Base-by-base conservation (phyloP, 2,329 filamentous ascomycete genomes). In the Emericellopsis atlantica region DNA sequence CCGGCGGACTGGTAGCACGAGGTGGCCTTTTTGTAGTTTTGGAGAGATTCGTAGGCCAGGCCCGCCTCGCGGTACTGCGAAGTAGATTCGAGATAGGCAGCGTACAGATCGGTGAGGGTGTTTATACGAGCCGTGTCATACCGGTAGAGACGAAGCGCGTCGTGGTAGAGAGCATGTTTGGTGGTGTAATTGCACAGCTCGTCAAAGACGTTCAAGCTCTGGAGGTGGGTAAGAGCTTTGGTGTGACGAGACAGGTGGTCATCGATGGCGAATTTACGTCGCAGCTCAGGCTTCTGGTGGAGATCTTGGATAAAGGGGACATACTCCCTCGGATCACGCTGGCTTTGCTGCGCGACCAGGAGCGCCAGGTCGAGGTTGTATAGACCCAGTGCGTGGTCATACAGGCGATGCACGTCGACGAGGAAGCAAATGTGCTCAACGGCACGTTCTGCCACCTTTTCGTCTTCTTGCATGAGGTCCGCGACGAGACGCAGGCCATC, bases 391-490 rank as follows among this genome's bases (percentile, higher is more conserved):
- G 92, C 85, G 45, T 89, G 81, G 46, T 95, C 86, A 53, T 95
- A 98, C 0, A 98, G 74, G 32, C 80, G 79, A 57, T 95, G 93
- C 36, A 93, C 83, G 59, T 98, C 92, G 1, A 89, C 86, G 34
- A 98, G 72, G 69, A 98, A 98, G 68, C 88, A 96, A 45, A 98
- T 95, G 54, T 98, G 92, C 56, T 95, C 88, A 18, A 95, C 82
- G 0, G 90, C 90, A 57, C 81, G 82, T 49, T 96, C 90, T 0
- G 87, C 86, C 48, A 89, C 70, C 40, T 79, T 73, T 34, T 77
- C 67, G 39, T 83, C 76, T 48, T 81, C 73, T 42, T 74, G 70
- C 67, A 79, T 74, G 31, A 98, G 65, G 41, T 79, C 73, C 4
- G 86, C 81, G 29, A 96, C 84, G 26, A 96, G 77, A 2, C 65